Evolutionary conservation across 2,329 filamentous ascomycete genomes (phyloP).

Genomic region (Hansfordia pulvinata): DNA sequence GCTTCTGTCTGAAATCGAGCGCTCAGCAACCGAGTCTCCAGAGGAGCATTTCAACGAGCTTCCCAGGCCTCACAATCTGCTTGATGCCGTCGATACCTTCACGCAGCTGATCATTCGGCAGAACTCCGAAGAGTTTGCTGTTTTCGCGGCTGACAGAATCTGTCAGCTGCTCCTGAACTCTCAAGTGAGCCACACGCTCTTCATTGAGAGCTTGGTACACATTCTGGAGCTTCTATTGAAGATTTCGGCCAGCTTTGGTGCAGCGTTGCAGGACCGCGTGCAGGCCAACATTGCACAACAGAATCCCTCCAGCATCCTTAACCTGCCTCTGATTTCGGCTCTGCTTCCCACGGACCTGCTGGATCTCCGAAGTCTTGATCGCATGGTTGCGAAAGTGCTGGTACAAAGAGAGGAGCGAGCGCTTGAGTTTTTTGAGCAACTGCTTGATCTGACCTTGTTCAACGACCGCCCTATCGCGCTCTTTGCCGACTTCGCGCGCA

Average conservation of each 20-base stretch:
- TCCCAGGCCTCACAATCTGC: constrained; percentile 41
- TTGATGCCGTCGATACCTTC: constrained; percentile 50
- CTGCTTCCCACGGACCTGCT: constrained; percentile 46
- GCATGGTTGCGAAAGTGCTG: constrained; percentile 60
- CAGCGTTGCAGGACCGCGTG: constrained; percentile 39
- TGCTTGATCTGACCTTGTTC: constrained; percentile 68
- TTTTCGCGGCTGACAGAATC: constrained; percentile 47
- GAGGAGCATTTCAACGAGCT: constrained; percentile 49
- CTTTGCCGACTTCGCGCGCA: constrained; percentile 74
- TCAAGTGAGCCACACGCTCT: constrained; percentile 37
- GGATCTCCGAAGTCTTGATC: constrained; percentile 53
- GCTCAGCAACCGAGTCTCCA: constrained; percentile 34
- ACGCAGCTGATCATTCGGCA: constrained; percentile 51
- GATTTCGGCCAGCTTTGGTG: constrained; percentile 32
- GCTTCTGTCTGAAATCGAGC: constrained; percentile 41
- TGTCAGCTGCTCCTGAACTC: constrained; percentile 38
- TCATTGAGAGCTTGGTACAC: constrained; percentile 48
- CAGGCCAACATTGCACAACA: constrained; percentile 42
- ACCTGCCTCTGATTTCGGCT: constrained; percentile 41
- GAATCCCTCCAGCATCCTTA: constrained; percentile 39
- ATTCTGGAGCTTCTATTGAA: constrained; percentile 47
- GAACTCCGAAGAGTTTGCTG: constrained; percentile 44
- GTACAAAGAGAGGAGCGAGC: constrained; percentile 56
- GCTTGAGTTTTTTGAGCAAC: constrained; percentile 64
- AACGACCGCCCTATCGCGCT: constrained; percentile 66